A percentile compares a stretch with the other conserved stretches of the same genome.
Evolutionary conservation across 139 green algal species (phyloP).

Genomic region (Ostreobium quekettii): DNA sequence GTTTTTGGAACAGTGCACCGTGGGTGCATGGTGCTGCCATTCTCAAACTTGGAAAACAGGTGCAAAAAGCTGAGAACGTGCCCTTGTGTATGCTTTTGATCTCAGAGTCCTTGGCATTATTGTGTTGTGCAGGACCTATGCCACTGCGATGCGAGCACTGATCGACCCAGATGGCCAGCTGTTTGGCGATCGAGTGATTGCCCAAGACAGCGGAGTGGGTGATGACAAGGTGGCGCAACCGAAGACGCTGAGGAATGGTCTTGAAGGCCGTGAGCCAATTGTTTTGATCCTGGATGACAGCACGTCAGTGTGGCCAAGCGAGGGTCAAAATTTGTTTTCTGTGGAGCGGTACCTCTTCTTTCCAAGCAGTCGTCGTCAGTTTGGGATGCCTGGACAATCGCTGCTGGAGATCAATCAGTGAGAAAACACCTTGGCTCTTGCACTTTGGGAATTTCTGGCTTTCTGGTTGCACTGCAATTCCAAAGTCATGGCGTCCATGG

Average conservation of each 20-base stretch:
- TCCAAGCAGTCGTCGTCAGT: slow-evolving; percentile 32
- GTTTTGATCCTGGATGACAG: slow-evolving; percentile 90
- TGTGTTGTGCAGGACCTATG: slow-evolving; percentile 30
- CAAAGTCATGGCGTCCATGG: not conserved
- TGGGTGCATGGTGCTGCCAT: too few species aligned
- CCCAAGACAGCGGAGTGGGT: slow-evolving; percentile 12
- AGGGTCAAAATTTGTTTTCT: slow-evolving; percentile 69
- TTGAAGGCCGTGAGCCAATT: slow-evolving; percentile 59
- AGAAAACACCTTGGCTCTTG: not conserved
- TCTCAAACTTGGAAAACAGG: too few species aligned
- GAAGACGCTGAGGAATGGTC: slow-evolving; percentile 39
- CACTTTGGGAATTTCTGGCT: not conserved
- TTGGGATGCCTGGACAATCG: slow-evolving; percentile 35
- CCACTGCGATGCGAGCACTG: slow-evolving; percentile 65
- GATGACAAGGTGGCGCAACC: too few species aligned
- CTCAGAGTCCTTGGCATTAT: too few species aligned
- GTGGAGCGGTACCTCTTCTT: slow-evolving; percentile 90
- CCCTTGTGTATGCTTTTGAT: too few species aligned
- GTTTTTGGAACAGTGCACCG: too few species aligned
- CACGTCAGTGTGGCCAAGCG: slow-evolving; percentile 64
- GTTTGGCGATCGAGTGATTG: slow-evolving; percentile 65
- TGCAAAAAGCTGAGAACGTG: too few species aligned
- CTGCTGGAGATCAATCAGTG: slow-evolving; percentile 38
- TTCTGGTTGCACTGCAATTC: slow-evolving; percentile 1
- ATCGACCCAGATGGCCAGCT: slow-evolving; percentile 60